Conservation (phyloP, 2,329 filamentous ascomycete genomes). For the Exophiala sp. region DNA sequence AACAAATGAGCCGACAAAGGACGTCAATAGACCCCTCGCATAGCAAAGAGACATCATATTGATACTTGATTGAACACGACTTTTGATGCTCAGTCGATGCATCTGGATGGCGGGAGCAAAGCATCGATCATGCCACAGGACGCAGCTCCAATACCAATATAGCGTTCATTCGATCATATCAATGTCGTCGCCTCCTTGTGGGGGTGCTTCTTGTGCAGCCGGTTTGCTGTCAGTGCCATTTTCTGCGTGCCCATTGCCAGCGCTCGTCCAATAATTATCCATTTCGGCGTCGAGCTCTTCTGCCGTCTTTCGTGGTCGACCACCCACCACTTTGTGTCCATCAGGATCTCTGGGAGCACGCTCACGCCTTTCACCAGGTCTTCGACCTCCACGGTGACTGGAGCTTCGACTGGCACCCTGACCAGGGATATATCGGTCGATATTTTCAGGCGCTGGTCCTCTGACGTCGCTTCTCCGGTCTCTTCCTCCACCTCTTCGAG, state of each 20-base stretch:
- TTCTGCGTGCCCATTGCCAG: constrained; percentile 38
- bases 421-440: constrained; percentile 77
- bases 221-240: constrained; percentile 29
- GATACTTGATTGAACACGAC: background rate
- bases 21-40: background rate
- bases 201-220: constrained; percentile 31
- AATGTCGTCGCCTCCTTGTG: constrained; percentile 53
- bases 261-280: constrained; percentile 79
- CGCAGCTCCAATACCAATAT: background rate
- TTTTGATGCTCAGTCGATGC: too few relatives aligned
- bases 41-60: background rate
- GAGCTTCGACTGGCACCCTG: constrained; percentile 41
- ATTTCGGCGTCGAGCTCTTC: constrained; percentile 95
- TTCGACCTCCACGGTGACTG: constrained; percentile 43
- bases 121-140: background rate
- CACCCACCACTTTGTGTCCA: constrained; percentile 47
- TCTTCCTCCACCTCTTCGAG: constrained; percentile 37
- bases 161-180: constrained; percentile 64
- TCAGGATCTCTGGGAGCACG: constrained; percentile 31
- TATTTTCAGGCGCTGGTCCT: constrained; percentile 61
- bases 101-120: background rate
- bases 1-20: background rate
- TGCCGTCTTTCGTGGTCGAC: constrained; percentile 76
- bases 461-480: constrained; percentile 52
- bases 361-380: constrained; percentile 42